Conservation (phyloP, 2,329 filamentous ascomycete genomes). For the Calonectria ilicicola region DNA sequence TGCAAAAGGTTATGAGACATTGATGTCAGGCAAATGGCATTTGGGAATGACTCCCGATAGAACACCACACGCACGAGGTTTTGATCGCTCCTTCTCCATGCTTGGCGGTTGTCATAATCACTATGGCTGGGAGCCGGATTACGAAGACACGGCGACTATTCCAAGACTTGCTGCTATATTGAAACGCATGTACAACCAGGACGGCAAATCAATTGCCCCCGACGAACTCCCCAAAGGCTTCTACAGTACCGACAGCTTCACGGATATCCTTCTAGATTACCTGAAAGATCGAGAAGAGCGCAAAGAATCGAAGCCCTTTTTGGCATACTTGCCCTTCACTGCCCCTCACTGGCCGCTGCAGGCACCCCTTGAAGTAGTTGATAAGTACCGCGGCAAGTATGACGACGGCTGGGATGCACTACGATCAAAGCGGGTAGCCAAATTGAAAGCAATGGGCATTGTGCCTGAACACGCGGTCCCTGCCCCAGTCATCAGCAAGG, state of each 20-base stretch:
- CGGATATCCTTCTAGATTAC: constrained; percentile 56
- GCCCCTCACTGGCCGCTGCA: constrained; percentile 74
- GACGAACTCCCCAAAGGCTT: constrained; percentile 53
- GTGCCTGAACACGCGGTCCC: constrained; percentile 61
- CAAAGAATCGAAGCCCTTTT: constrained; percentile 40
- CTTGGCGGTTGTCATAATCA: neutral
- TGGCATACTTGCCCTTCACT: constrained; percentile 56
- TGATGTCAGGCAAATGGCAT: constrained; percentile 43
- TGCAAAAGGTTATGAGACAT: neutral
- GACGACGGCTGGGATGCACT: constrained; percentile 69
- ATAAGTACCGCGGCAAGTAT: constrained; percentile 69
- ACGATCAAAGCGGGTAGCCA: constrained; percentile 61
- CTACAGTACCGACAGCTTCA: constrained; percentile 59
- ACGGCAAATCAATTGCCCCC: constrained; percentile 30
- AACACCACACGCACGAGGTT: neutral
- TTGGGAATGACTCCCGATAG: neutral
- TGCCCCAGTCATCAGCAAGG: constrained; percentile 55
- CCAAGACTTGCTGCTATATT: constrained; percentile 1
- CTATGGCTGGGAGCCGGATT: neutral
- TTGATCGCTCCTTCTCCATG: neutral
- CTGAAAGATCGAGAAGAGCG: constrained; percentile 42
- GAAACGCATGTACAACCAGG: constrained; percentile 1
- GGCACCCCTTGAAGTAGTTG: constrained; percentile 63
- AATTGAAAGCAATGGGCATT: constrained; percentile 67
- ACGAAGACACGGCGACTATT: constrained; percentile 10